Evolutionary conservation across 495 filamentous ascomycete species (phyloP), one percentile per base, ranked within the genome.

Genomic region (Penicillium maclennaniae): DNA sequence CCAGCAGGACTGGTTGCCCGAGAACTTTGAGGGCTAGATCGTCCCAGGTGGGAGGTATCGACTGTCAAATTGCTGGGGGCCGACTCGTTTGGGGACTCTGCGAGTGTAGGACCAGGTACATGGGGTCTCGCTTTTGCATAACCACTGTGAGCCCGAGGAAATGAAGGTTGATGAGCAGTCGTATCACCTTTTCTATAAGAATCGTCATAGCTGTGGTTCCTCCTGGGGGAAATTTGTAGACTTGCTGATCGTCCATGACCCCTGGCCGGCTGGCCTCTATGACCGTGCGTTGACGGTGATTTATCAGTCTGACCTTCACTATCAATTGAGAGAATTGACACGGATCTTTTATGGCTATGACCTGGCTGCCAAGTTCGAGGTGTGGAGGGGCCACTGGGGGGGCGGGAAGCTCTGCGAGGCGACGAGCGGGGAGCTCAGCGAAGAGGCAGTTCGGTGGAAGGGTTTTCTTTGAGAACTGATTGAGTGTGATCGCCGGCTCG

Each of bases 311-410:
- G 74, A 25, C 66, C 67, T 47, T 87, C 81, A 48, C 84, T 83
- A 44, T 89, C 89, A 56, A 97, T 80, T 6, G 93, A 97, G 19
- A 97, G 83, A 55, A 98, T 97, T n/a, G 93, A 97, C 27, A 98
- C 81, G 0, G 92, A 96, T 64, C 92, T 71, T 54, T 84, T 81
- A 65, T 89, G 86, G 56, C 75, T 80, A 46, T 82, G 74, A 15
- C 62, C 57, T 3, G 65, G 56, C 15, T 67, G 68, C 58, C 66
- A 67, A 61, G 51, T 68, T 47, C 69, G 68, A 42, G 70, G 70
- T 6, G 68, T 71, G 9, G 74, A 69, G 37, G 73, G 68, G 45
- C 55, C 56, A 49, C 55, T 60, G 25, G 59, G 51, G 43, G 74
- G 74, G n/a, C 28, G 74, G 74, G 60, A 77, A 77, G 70, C 74